phyloP scores from a whole-genome alignment of 2,329 filamentous ascomycete species.

The Blastomyces silverae region DNA sequence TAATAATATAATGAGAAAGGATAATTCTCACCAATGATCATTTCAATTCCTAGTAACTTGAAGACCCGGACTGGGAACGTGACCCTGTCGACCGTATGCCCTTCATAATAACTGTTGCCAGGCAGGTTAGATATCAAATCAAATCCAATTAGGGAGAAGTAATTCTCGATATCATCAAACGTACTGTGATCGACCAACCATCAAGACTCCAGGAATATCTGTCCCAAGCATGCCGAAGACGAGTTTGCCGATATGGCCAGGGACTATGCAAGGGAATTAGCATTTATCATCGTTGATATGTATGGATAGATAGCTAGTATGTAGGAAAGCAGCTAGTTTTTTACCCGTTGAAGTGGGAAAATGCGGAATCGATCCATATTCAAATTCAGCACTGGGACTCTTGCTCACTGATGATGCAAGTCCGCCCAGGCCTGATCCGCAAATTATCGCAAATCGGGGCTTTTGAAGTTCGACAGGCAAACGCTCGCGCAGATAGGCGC shows the following conservation, averaged over 20 bases:
- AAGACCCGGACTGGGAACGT: conserved; percentile 60
- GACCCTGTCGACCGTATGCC: conserved; percentile 55
- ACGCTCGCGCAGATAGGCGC: conserved; percentile 43
- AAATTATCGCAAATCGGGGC: conserved; percentile 57
- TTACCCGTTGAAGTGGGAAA: conserved; percentile 56
- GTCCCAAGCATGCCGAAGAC: conserved; percentile 56
- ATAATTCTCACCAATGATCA: conserved; percentile 47
- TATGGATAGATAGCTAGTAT: not conserved
- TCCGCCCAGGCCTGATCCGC: conserved; percentile 58
- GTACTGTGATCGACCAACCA: conserved; percentile 60
- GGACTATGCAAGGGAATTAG: conserved; percentile 31
- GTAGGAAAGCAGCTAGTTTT: conserved; percentile 20
- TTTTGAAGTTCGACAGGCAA: conserved; percentile 47
- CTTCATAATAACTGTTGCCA: conserved; percentile 56
- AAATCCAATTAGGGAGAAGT: not conserved
- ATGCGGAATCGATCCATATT: conserved; percentile 55
- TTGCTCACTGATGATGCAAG: conserved; percentile 45
- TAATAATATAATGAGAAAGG: conserved; percentile 5
- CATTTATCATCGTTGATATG: not conserved
- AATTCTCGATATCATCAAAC: conserved; percentile 27
- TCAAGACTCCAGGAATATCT: conserved; percentile 53
- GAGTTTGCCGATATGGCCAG: conserved; percentile 58
- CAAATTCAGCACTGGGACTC: conserved; percentile 47
- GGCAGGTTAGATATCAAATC: not conserved
- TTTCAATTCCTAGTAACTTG: conserved; percentile 55